Base-by-base conservation (phyloP, 208 protist genomes). In the Acanthamoeba royreba region DNA sequence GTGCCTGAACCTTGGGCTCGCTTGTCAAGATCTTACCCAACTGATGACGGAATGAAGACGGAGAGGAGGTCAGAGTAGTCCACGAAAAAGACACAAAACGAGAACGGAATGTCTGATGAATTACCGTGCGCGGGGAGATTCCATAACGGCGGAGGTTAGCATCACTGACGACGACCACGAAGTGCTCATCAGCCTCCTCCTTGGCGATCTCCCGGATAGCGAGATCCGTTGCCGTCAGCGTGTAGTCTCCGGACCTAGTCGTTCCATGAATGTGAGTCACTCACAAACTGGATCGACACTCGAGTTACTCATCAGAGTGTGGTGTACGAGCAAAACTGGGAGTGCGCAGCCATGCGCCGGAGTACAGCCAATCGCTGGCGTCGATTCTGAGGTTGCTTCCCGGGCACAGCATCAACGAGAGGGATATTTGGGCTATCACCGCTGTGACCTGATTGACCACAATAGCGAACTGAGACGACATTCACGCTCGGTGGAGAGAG, bases 81-180 rank as follows among this genome's bases (percentile, higher is more conserved):
- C 42, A 87, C 69, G n/a, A 4, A 61, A 43, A 17, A 43, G 17
- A 9, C 2, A 22, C n/a, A 25, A 19, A 72, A 17, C 11, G 22
- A 72, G 5, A 22, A 85, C 35, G 25, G 25, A 85, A 85, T 9
- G n/a, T 79, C 22, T 4, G 15, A 7, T 28, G 2, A 45, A 9
- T 25, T 91, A 91, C 85, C 22, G 28, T 43, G 9, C 52, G 35
- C 17, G 52, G 85, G 1, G 85, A 33, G 42, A 99, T 99, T 88
- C 98, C 98, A 95, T 99, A 99, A 28, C 97, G 97, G 22, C 95
- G 95, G 52, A 99, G 95, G 92, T 99, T 99, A 33, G 98, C 98
- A 86, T 99, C 98, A 86, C 97, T 98, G 55, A 99, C 96, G 22
- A 99, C 95, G 94, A 99, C 98, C 4, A 99, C 98, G 95, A 99